These are phyloP conservation scores for Torulaspora indica DNA, from an alignment of 805 yeast species.

Conservation along the genomic window DNA sequence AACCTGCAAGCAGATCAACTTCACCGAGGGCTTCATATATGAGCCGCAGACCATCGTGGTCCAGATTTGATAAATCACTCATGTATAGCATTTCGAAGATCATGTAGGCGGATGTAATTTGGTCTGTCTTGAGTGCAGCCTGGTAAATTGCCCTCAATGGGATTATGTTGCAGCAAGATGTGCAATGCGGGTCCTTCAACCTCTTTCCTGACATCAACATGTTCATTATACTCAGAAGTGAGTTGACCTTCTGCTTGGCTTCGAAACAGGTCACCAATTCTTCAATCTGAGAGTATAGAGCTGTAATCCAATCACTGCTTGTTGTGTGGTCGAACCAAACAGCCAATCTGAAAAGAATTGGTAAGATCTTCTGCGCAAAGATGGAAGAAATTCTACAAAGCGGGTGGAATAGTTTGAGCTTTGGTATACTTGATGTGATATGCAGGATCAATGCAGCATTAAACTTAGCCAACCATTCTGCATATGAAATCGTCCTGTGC, in stretches of 20 bases:
- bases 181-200: constrained; percentile 15
- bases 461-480: constrained; percentile 12
- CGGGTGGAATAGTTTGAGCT: constrained; percentile 9
- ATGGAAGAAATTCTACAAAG: constrained; percentile 2
- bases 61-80: constrained; percentile 6
- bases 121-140: constrained; percentile 17
- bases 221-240: constrained; percentile 27
- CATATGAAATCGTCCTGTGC: background rate
- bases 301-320: constrained; percentile 14
- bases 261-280: constrained; percentile 8
- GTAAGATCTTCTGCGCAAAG: constrained; percentile 9
- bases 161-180: constrained; percentile 21
- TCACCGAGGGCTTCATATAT: constrained; percentile 56
- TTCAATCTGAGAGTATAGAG: constrained; percentile 1
- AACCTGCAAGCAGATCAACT: constrained; percentile 58
- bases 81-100: constrained; percentile 35
- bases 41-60: constrained; percentile 17
- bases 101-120: constrained; percentile 34
- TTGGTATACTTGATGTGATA: constrained; percentile 11
- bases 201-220: constrained; percentile 29
- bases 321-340: constrained; percentile 16
- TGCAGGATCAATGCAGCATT: constrained; percentile 7
- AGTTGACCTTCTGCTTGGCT: constrained; percentile 10
- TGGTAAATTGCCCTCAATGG: constrained; percentile 13
- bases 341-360: constrained; percentile 12